A percentile compares a stretch with the other conserved stretches of the same genome.
Conservation (phyloP, 345 rosid genomes). For the Salix dunnii region DNA sequence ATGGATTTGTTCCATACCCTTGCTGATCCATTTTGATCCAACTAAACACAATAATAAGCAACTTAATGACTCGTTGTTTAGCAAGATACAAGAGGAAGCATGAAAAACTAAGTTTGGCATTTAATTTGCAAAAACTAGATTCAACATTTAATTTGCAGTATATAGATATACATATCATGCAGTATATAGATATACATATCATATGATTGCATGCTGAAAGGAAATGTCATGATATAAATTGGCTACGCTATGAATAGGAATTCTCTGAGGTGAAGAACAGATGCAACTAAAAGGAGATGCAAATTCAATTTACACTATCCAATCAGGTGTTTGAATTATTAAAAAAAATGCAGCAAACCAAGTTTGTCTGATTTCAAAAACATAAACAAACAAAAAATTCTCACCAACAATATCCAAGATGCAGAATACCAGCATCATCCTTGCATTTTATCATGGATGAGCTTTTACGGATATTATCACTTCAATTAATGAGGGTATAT, state of each 20-base stretch:
- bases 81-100: slow-evolving; percentile 6
- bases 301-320: not conserved
- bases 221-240: not conserved
- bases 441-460: not conserved
- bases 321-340: not conserved
- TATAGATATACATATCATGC: not conserved
- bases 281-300: not conserved
- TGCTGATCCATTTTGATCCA: slow-evolving; percentile 66
- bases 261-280: not conserved
- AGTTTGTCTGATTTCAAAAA: not conserved
- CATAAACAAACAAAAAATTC: not conserved
- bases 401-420: not conserved
- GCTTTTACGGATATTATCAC: not conserved
- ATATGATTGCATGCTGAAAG: not conserved
- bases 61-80: slow-evolving; percentile 7
- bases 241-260: not conserved
- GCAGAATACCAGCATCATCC: not conserved
- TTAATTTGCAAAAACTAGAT: not conserved
- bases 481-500: not conserved
- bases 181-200: not conserved
- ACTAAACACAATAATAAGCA: slow-evolving; percentile 11
- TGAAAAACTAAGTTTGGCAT: not conserved
- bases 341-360: not conserved
- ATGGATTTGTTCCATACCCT: slow-evolving; percentile 61
- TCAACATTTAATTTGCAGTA: no score